These are phyloP conservation scores for Bipolaris victoriae DNA, from an alignment of 2,329 filamentous ascomycete species.

Conservation along the genomic window DNA sequence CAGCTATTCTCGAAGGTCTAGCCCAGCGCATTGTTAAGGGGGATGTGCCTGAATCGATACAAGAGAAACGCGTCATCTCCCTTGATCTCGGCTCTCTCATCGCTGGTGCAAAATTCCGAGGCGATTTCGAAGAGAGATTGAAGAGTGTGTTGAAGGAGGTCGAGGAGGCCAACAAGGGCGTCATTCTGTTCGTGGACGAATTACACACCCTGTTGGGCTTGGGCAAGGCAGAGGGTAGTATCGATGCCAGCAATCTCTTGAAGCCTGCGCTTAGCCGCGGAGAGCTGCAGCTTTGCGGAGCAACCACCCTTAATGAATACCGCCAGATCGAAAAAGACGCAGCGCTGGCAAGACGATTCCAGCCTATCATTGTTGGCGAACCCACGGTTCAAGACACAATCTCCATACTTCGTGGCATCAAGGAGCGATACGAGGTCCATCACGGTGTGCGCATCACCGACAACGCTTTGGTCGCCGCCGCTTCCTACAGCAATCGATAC, in stretches of 20 bases:
- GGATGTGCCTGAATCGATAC: conserved; percentile 94
- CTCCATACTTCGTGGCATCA: conserved; percentile 93
- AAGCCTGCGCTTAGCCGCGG: conserved; percentile 94
- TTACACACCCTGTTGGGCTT: conserved; percentile 89
- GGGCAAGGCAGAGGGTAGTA: conserved; percentile 93
- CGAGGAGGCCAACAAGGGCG: conserved; percentile 82
- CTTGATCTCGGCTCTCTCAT: conserved; percentile 92
- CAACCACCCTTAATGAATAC: conserved; percentile 92
- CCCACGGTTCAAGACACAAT: conserved; percentile 91
- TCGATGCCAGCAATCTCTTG: conserved; percentile 92
- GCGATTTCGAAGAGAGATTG: conserved; percentile 93
- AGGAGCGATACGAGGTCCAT: conserved; percentile 96
- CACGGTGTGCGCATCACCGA: conserved; percentile 96
- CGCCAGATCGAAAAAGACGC: conserved; percentile 95
- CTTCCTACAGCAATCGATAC: conserved; percentile 91
- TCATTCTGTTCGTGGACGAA: conserved; percentile 96
- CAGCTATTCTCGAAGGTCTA: conserved; percentile 87
- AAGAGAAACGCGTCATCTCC: conserved; percentile 87
- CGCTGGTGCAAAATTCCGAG: conserved; percentile 92
- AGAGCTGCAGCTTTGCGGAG: conserved; percentile 92
- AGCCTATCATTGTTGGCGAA: conserved; percentile 92
- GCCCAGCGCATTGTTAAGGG: conserved; percentile 88
- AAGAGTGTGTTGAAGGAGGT: conserved; percentile 93
- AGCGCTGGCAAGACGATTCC: conserved; percentile 88
- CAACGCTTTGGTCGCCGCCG: conserved; percentile 86